These are phyloP conservation scores for Blastocladiella emersonii DNA, from an alignment of 371 early-diverging fungal genomes.

Conservation along the genomic window DNA sequence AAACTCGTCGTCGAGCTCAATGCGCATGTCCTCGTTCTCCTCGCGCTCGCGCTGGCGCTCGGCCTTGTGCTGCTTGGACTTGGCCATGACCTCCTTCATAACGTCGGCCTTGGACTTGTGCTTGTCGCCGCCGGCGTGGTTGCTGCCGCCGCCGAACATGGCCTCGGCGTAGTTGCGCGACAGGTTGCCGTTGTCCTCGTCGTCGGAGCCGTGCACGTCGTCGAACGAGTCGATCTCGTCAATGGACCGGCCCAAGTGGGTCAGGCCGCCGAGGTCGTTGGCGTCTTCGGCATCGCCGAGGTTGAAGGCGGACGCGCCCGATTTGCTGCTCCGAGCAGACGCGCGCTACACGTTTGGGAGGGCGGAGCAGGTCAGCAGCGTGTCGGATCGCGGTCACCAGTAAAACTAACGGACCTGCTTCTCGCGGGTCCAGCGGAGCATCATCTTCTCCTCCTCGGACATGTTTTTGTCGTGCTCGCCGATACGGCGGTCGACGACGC, in stretches of 20 bases:
- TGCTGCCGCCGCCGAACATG: conserved; percentile 3
- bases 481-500: conserved; percentile 82
- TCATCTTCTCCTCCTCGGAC: conserved; percentile 89
- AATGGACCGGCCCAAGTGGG: conserved; percentile 84
- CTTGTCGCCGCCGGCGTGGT: conserved; percentile 8
- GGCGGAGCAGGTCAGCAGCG: too few species aligned
- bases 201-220: conserved; percentile 80
- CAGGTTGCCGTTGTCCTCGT: conserved; percentile 20
- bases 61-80: conserved; percentile 83
- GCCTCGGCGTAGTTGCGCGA: neutral
- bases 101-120: conserved; percentile 74
- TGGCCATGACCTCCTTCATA: conserved; percentile 93
- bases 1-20: conserved; percentile 76
- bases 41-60: conserved; percentile 75
- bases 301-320: conserved; percentile 47
- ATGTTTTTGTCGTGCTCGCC: conserved; percentile 79
- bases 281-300: conserved; percentile 70
- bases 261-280: conserved; percentile 45
- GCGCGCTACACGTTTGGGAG: too few species aligned
- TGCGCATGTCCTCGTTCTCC: conserved; percentile 58
- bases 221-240: conserved; percentile 70
- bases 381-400: neutral
- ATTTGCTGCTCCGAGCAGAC: conserved; percentile 4
- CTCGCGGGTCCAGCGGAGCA: conserved; percentile 83
- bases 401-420: conserved; percentile 41